Base-by-base conservation (phyloP, 257 asterid species). In the Striga asiatica region DNA sequence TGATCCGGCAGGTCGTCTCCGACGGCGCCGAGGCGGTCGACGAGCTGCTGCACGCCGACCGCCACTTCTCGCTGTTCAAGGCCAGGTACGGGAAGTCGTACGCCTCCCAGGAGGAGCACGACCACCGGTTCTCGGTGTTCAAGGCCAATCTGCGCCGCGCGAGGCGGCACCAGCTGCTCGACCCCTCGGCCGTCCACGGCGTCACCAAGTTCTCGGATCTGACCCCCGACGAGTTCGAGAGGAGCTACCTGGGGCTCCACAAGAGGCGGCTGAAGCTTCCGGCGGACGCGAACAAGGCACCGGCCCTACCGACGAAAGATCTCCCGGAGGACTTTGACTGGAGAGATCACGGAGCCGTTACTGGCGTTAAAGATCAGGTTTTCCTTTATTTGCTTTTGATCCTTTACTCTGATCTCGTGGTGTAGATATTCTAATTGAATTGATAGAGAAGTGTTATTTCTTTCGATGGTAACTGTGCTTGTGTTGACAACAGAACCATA, bases 281-380 rank as follows among this genome's bases (percentile, higher is more conserved):
- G 5, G 59, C 16, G 3, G 88, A 74, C 47, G 87, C 94, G 3
- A 54, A 76, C 34, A 68, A 81, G 64, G 95, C 97, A 23, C 82
- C 89, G 7, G 65, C 71, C 58, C 78, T 89, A 3, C 98, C 96
- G 16, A 89, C 96, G 5, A 55, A 13, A 3, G 69, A 78, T 61
- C 77, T 89, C 2, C 96, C 96, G 3, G 13, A 64, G 27, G 88
- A 81, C 42, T 89, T 80, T 66, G 96, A 85, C 64, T 89, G 94
- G 97, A 64, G 97, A 20, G 97, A 85, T 5, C 80, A 79, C 6
- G 96, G 98, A 8, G 95, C 98, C 31, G 92, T 86, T 22, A 74
- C 95, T 49, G 78, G 50, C 48, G 89, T 89, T 13, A 89, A 91
- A 39, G 71, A 86, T 75, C 98, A 86, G 95, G 98, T 86, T 17